A percentile compares a stretch with the other conserved stretches of the same genome.
Conservation (phyloP, 23 red algal species). For the Gracilaria domingensis region DNA sequence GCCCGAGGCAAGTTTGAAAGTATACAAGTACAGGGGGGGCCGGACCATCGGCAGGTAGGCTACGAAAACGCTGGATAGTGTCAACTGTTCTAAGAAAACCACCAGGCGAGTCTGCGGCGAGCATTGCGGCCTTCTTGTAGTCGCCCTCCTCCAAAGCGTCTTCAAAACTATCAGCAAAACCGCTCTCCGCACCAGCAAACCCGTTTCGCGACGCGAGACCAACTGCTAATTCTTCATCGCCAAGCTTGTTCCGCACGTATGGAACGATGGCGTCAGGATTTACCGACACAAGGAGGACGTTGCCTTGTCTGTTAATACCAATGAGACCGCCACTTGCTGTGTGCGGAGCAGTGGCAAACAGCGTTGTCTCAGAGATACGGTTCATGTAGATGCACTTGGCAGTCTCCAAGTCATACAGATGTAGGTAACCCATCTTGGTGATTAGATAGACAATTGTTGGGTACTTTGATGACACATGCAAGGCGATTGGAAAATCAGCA, state of each 20-base stretch:
- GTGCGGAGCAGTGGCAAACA: constrained; percentile 81
- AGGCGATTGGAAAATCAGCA: constrained; percentile 81
- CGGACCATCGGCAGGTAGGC: constrained; percentile 52
- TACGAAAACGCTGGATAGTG: constrained; percentile 79
- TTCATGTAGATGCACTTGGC: constrained; percentile 95
- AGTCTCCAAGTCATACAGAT: constrained; percentile 89
- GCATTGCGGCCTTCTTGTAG: constrained; percentile 82
- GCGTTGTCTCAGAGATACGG: constrained; percentile 83
- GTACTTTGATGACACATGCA: constrained; percentile 79
- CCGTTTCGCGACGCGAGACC: constrained; percentile 88
- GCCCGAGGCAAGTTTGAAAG: constrained; percentile 91
- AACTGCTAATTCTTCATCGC: constrained; percentile 82
- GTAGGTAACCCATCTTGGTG: constrained; percentile 92
- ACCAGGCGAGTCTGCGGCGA: constrained; percentile 88
- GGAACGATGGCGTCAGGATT: constrained; percentile 73
- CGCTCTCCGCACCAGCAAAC: constrained; percentile 85
- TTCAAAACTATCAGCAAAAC: constrained; percentile 87
- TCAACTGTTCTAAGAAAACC: constrained; percentile 80
- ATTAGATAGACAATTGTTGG: constrained; percentile 82
- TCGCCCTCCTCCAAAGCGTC: constrained; percentile 81
- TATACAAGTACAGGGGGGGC: constrained; percentile 83
- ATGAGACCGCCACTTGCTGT: constrained; percentile 81
- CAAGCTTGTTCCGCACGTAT: constrained; percentile 80
- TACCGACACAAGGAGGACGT: constrained; percentile 81
- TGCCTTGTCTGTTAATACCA: constrained; percentile 85